Evolutionary conservation across 805 yeast species (phyloP).

Genomic region (Scheffersomyces stipitis): DNA sequence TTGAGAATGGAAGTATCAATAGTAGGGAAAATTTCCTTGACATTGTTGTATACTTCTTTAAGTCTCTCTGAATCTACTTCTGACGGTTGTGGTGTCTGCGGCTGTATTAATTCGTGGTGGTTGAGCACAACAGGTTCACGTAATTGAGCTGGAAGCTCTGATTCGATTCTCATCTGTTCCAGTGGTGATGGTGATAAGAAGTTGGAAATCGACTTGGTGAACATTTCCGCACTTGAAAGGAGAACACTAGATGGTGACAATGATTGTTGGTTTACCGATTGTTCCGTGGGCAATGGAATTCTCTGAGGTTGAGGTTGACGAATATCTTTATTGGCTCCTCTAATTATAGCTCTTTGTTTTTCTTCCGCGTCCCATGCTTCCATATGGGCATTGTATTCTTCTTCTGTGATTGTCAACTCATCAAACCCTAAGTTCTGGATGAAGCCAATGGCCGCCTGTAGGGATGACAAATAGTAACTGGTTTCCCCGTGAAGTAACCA

Average conservation of each 20-base stretch:
- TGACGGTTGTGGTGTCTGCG: constrained; percentile 1
- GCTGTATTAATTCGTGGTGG: constrained; percentile 2
- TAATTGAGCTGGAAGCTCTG: constrained; percentile 1
- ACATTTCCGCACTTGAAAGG: constrained; percentile 48
- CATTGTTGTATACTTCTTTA: constrained; percentile 40
- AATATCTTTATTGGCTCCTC: constrained; percentile 5
- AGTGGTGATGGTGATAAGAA: constrained; percentile 41
- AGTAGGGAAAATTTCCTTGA: constrained; percentile 72
- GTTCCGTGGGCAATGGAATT: constrained; percentile 1
- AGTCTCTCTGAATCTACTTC: constrained; percentile 8
- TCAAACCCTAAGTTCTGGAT: constrained; percentile 59
- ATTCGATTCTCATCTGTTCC: constrained; percentile 4
- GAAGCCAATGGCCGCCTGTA: constrained; percentile 85
- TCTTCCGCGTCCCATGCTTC: constrained; percentile 49
- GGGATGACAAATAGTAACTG: constrained; percentile 85
- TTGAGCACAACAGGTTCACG: too few species aligned
- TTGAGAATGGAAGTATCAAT: constrained; percentile 66
- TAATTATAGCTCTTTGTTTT: constrained; percentile 20
- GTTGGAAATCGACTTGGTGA: constrained; percentile 48
- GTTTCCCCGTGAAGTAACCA: constrained; percentile 81
- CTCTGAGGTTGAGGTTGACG: constrained; percentile 21
- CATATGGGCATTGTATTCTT: constrained; percentile 56
- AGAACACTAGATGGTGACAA: constrained; percentile 41
- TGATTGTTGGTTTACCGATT: constrained; percentile 2
- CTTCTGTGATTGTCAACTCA: constrained; percentile 59